Evolutionary conservation across 1,284 basidiomycete genomes (phyloP), one percentile per base, ranked within the genome.

Genomic region (Macrocybe sp.): DNA sequence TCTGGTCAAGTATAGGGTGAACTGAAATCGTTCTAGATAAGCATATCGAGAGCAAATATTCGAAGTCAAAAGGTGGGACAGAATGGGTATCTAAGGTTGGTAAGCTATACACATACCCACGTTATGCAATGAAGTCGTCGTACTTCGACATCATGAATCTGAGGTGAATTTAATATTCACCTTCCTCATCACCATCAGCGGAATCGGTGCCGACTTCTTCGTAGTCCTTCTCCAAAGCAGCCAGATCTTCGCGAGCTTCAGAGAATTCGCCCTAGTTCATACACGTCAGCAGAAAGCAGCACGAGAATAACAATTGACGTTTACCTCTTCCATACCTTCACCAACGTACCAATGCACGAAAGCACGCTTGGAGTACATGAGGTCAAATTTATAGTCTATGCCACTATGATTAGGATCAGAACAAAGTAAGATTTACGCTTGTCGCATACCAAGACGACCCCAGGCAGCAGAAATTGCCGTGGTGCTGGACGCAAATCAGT

Each of bases 281-380:
- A 34, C 42, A n/a, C 42, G 33, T 49, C 37, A 55, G 38, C 16
- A 16, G 0, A 34, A 49, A 40, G 44, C 28, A 39, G 44, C 38
- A 11, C 16, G 32, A 37, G 14, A 32, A 35, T 10, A 10, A 42
- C 44, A 41, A 6, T 22, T 22, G 22, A 3, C 11, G 48, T 67
- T 29, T 49, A 75, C 74, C 67, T 97, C 95, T 72, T 97, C 95
- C 95, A 97, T 98, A 78, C 95, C 95, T 73, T 97, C 95, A 63
- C 95, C 95, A 56, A 97, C 94, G 65, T 97, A 97, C 92, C 92
- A 97, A 73, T 97, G 92, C 28, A 96, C 93, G 62, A 97, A 97
- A 44, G 92, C 92, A 68, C 93, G 90, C 75, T 96, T 96, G 48
- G 92, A 94, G 76, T 94, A 95, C 64, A 99, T 84, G 59, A 99